Evolutionary conservation across 148 eudicot genomes (phyloP).

Genomic region (Cornus controversa): DNA sequence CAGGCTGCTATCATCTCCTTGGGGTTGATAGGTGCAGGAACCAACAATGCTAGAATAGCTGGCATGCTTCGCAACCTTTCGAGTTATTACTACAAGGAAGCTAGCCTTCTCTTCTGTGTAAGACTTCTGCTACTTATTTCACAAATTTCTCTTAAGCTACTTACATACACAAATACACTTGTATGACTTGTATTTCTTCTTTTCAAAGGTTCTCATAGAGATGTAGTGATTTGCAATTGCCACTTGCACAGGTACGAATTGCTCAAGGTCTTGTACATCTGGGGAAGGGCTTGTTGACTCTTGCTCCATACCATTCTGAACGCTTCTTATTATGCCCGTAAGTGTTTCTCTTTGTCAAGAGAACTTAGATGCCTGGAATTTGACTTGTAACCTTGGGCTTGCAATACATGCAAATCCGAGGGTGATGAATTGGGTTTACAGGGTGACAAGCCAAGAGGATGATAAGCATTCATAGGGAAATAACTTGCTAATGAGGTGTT

Average conservation of each 20-base stretch:
- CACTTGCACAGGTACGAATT: constrained; percentile 74
- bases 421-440: too few species aligned
- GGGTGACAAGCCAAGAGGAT: too few species aligned
- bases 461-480: too few species aligned
- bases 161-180: background rate
- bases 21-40: constrained; percentile 97
- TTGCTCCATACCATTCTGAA: constrained; percentile 92
- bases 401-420: too few species aligned
- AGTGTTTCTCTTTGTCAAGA: constrained; percentile 21
- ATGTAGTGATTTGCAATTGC: background rate
- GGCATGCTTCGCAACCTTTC: constrained; percentile 96
- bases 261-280: constrained; percentile 96
- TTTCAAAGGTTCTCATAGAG: background rate
- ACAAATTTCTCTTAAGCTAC: background rate
- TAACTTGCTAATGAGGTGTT: too few species aligned
- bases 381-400: background rate
- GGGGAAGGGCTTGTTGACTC: constrained; percentile 93
- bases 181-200: background rate
- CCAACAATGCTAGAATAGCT: constrained; percentile 95
- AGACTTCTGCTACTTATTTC: constrained; percentile 4
- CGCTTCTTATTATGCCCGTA: constrained; percentile 87
- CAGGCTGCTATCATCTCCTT: constrained; percentile 91
- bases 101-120: constrained; percentile 89
- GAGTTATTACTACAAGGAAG: constrained; percentile 91
- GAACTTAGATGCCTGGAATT: background rate